A percentile compares a stretch with the other conserved stretches of the same genome.
Conservation (phyloP, 306 rosid genomes). For the Boehmeria nivea region DNA sequence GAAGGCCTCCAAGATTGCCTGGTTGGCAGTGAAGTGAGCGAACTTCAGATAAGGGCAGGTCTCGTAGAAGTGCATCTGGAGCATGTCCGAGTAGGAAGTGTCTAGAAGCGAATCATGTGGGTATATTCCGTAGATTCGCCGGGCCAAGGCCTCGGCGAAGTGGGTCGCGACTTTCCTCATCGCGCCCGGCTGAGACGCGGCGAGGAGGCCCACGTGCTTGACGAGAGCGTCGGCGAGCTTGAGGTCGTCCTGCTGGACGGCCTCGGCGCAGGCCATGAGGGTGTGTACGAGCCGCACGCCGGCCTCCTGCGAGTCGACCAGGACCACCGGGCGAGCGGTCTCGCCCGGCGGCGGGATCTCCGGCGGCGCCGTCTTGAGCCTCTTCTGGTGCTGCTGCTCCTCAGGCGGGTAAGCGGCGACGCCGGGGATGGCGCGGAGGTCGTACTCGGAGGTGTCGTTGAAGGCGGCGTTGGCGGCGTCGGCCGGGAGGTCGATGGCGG, state of each 20-base stretch:
- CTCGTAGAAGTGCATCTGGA: slow-evolving; percentile 80
- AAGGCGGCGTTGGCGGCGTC: slow-evolving; percentile 15
- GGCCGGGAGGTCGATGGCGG: slow-evolving; percentile 24
- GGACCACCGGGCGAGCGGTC: slow-evolving; percentile 49
- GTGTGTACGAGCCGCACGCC: slow-evolving; percentile 83
- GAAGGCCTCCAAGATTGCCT: slow-evolving; percentile 76
- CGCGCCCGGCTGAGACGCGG: slow-evolving; percentile 62
- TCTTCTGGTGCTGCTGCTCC: slow-evolving; percentile 17
- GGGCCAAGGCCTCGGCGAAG: slow-evolving; percentile 59
- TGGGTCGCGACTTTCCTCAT: slow-evolving; percentile 71
- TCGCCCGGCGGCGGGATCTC: slow-evolving; percentile 16
- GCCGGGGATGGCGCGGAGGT: slow-evolving; percentile 76
- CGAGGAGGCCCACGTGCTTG: slow-evolving; percentile 51
- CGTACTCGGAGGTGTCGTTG: slow-evolving; percentile 72
- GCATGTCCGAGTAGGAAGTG: slow-evolving; percentile 42
- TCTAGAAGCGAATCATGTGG: slow-evolving; percentile 37
- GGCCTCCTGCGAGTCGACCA: slow-evolving; percentile 58
- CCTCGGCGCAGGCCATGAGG: slow-evolving; percentile 79
- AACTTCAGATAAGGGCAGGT: slow-evolving; percentile 76
- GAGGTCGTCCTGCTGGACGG: slow-evolving; percentile 52
- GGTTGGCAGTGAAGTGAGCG: slow-evolving; percentile 92
- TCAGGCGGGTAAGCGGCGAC: slow-evolving; percentile 58
- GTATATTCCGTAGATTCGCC: slow-evolving; percentile 48
- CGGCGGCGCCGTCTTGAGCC: slow-evolving; percentile 26
- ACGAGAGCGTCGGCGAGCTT: slow-evolving; percentile 58